These are phyloP conservation scores for Yarrowia osloensis DNA, from an alignment of 805 yeast genomes.

Conservation along the genomic window DNA sequence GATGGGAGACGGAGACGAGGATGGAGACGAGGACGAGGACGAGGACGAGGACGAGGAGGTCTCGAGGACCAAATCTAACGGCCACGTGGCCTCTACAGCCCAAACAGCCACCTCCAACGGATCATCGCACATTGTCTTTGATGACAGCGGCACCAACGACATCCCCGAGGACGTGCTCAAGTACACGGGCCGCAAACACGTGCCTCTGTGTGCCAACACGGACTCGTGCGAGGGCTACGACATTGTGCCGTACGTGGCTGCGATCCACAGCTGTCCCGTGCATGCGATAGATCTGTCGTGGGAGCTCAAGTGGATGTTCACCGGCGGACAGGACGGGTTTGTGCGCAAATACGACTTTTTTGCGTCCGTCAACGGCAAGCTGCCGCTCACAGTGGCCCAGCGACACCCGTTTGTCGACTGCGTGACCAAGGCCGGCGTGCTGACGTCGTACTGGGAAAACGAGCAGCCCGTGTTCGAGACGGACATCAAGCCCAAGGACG, in stretches of 20 bases:
- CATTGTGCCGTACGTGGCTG: slow-evolving; percentile 81
- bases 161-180: slow-evolving; percentile 32
- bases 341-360: slow-evolving; percentile 86
- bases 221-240: slow-evolving; percentile 59
- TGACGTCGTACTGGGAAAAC: slow-evolving; percentile 90
- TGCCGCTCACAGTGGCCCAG: slow-evolving; percentile 87
- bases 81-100: background rate
- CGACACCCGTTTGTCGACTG: slow-evolving; percentile 86
- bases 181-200: slow-evolving; percentile 32
- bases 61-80: slow-evolving; percentile 35
- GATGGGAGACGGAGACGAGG: slow-evolving; percentile 39
- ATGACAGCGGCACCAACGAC: slow-evolving; percentile 35
- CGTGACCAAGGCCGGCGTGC: slow-evolving; percentile 78
- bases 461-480: slow-evolving; percentile 73
- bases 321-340: slow-evolving; percentile 96
- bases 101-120: slow-evolving; percentile 30
- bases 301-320: slow-evolving; percentile 82
- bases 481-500: slow-evolving; percentile 46
- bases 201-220: background rate
- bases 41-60: slow-evolving; percentile 40
- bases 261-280: slow-evolving; percentile 77
- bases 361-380: slow-evolving; percentile 81
- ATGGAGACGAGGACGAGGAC: slow-evolving; percentile 38
- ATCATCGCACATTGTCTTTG: slow-evolving; percentile 33
- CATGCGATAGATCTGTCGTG: slow-evolving; percentile 74